Evolutionary conservation across 1,284 basidiomycete genomes (phyloP), one percentile per base, ranked within the genome.

Genomic region (Schizophyllum amplum): DNA sequence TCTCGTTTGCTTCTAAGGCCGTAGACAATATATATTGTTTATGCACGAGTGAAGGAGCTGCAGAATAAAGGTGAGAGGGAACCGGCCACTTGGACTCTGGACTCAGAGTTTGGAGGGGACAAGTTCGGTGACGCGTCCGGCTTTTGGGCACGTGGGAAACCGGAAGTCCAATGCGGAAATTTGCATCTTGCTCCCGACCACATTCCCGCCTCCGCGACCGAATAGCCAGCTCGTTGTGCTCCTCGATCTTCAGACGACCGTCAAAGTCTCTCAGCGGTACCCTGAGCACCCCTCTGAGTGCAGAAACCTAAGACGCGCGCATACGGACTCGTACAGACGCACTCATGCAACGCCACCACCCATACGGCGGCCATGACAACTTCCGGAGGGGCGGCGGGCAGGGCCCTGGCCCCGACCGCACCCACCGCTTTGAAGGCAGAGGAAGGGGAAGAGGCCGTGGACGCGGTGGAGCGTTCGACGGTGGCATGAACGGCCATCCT

Each of bases 301-400:
- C 33, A 9, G 17, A 42, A 42, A 42, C 7, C 33, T 42, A 17
- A 42, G 33, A 42, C 33, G 33, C 33, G 33, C 33, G 33, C 33
- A 17, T 9, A 42, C 33, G 33, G 13, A 42, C 17, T 13, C 33
- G 17, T 13, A 42, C 13, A 9, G 61, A 61, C 55, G 27, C 46
- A 24, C 46, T 50, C 46, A 67, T 67, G 66, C 65, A 67, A 55
- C 66, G 66, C 54, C 90, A 93, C 74, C 90, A 93, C 79, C 78
- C 61, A 49, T 62, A 62, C 56, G 85, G 90, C 24, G 94, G 93
- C 72, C 82, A 72, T 59, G 69, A 79, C 67, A 90, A 86, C 80
- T 88, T 92, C 61, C 72, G 79, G 61, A 80, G 87, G 67, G 87
- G 85, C 58, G 86, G 82, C 54, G 76, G 80, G 60, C 79, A 81